These are phyloP conservation scores for Trypanosoma caninum DNA, from an alignment of 208 protist genomes.

Conservation along the genomic window DNA sequence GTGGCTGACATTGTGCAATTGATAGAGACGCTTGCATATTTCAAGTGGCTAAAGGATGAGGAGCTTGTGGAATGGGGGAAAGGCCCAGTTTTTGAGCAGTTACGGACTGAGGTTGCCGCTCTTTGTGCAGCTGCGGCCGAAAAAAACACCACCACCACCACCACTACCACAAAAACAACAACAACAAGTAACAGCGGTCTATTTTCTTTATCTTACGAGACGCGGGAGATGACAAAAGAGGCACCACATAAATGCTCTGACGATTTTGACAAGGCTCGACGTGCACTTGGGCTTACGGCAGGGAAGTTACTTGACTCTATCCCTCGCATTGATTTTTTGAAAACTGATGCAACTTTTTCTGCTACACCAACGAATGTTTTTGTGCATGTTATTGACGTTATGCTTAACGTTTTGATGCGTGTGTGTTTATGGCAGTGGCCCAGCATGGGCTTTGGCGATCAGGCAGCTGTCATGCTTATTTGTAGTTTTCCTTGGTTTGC, in stretches of 20 bases:
- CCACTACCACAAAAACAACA: not conserved
- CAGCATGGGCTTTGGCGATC: conserved; percentile 11
- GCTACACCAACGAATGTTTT: not conserved
- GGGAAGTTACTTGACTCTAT: conserved; percentile 10
- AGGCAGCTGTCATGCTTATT: conserved; percentile 4
- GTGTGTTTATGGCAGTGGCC: conserved; percentile 18
- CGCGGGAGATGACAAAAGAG: not conserved
- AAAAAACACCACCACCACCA: no score
- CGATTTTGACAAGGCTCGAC: not conserved
- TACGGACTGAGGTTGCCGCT: conserved; percentile 1
- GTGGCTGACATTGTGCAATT: conserved; percentile 26
- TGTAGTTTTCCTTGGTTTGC: conserved; percentile 23
- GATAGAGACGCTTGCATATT: conserved; percentile 31
- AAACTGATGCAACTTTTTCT: not conserved
- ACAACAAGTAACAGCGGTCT: no score
- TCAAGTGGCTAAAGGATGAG: conserved; percentile 48
- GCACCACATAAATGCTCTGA: not conserved
- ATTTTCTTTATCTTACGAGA: no score
- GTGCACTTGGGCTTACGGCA: not conserved
- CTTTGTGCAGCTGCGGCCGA: not conserved
- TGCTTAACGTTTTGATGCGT: conserved; percentile 25
- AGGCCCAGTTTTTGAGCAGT: not conserved
- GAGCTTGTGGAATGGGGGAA: not conserved
- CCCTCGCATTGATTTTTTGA: conserved; percentile 11
- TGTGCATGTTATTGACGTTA: conserved; percentile 25